These are phyloP conservation scores for Ophiostoma ulmi DNA, from an alignment of 2,329 filamentous ascomycete species.

Conservation along the genomic window DNA sequence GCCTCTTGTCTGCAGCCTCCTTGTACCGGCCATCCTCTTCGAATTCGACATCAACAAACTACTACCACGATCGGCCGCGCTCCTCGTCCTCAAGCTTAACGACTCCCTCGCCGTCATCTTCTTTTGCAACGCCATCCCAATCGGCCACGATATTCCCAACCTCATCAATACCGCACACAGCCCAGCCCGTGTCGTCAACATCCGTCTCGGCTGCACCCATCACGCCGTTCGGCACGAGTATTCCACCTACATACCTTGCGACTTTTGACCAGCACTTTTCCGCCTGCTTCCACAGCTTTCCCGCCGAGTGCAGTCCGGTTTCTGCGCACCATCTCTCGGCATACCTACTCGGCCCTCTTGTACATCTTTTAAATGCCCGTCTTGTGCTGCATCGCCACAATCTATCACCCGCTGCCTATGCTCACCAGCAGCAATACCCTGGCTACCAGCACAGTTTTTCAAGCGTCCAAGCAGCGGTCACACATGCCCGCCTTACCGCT, in stretches of 20 bases:
- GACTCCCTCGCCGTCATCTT: conserved; percentile 17
- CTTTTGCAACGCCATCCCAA: neutral
- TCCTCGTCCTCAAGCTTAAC: conserved; percentile 19
- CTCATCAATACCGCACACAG: neutral
- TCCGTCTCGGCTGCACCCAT: neutral
- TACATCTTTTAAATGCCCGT: conserved; percentile 76
- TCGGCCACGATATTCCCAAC: neutral
- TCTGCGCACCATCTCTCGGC: conserved; percentile 54
- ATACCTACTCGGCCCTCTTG: conserved; percentile 66
- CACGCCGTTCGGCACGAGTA: conserved; percentile 35
- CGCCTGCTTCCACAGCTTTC: conserved; percentile 69
- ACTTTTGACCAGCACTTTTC: conserved; percentile 77
- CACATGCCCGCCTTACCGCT: conserved; percentile 58
- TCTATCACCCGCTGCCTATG: conserved; percentile 54
- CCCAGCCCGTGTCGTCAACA: neutral
- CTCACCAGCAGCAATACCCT: neutral
- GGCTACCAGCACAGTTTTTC: neutral
- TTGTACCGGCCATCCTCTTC: neutral
- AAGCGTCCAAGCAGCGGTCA: neutral
- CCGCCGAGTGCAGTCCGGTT: conserved; percentile 61
- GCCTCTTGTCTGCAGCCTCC: conserved; percentile 43
- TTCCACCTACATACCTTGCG: conserved; percentile 64
- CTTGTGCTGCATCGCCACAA: conserved; percentile 86
- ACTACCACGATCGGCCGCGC: neutral
- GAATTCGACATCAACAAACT: neutral